These are phyloP conservation scores for Eucalyptus marginata DNA, from an alignment of 345 rosid genomes.

Conservation along the genomic window DNA sequence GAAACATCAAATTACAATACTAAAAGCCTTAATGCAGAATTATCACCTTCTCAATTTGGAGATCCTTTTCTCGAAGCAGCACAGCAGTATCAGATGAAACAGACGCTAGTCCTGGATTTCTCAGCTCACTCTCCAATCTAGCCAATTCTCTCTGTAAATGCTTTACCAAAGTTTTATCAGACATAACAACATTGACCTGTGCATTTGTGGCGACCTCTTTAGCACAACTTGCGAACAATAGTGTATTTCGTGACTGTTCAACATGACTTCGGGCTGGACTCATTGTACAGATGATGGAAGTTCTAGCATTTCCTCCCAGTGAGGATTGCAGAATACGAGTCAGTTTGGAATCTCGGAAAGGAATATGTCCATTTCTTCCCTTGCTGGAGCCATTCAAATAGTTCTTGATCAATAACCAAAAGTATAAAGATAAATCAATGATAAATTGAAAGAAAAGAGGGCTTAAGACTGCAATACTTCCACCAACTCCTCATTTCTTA, in stretches of 20 bases:
- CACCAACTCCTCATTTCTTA: not conserved
- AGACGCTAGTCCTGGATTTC: conserved; percentile 25
- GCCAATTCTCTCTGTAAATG: conserved; percentile 83
- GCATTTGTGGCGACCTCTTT: conserved; percentile 90
- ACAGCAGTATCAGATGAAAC: conserved; percentile 26
- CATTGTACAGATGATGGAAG: conserved; percentile 85
- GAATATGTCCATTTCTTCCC: conserved; percentile 83
- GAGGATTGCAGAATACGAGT: conserved; percentile 92
- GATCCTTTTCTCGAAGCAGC: conserved; percentile 60
- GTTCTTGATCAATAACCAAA: not conserved
- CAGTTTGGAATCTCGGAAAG: conserved; percentile 90
- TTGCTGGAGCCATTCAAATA: conserved; percentile 54
- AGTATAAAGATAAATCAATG: not conserved
- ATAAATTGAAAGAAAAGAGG: not conserved
- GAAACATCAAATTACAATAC: too few relatives aligned
- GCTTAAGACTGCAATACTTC: not conserved
- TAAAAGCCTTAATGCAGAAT: not conserved
- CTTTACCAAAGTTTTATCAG: conserved; percentile 83
- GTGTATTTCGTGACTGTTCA: conserved; percentile 91
- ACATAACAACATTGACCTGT: conserved; percentile 74
- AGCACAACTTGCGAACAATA: conserved; percentile 93
- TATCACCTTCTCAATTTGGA: conserved; percentile 66
- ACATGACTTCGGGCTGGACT: conserved; percentile 92
- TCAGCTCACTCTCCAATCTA: conserved; percentile 70
- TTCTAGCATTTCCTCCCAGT: conserved; percentile 89